phyloP scores from a whole-genome alignment of 306 rosid species.

The Quercus cerris region DNA sequence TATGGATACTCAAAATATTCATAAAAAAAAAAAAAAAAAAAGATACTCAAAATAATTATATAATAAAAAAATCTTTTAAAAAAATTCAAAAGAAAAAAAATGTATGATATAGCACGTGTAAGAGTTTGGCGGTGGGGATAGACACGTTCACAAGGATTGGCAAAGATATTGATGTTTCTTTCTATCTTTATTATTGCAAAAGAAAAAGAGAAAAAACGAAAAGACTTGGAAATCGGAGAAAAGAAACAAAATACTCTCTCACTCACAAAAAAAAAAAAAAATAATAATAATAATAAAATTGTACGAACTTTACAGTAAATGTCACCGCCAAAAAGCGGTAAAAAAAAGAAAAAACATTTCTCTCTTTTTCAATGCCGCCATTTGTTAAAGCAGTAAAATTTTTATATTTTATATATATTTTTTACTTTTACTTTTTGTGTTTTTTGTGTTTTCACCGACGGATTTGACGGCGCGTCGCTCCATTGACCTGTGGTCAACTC shows the following conservation, averaged over 20 bases:
- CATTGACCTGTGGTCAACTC: slow-evolving; percentile 50
- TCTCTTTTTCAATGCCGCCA: not conserved
- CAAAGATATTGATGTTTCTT: slow-evolving; percentile 19
- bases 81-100: not conserved
- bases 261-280: too few relatives aligned
- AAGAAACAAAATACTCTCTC: too few relatives aligned
- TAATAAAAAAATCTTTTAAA: not conserved
- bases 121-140: not conserved
- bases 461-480: slow-evolving; percentile 34
- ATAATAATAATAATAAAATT: not conserved
- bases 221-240: not conserved
- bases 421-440: too few relatives aligned
- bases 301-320: slow-evolving; percentile 7
- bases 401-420: too few relatives aligned
- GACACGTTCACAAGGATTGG: slow-evolving; percentile 25
- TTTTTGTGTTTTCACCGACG: not conserved
- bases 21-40: not conserved
- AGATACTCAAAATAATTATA: not conserved
- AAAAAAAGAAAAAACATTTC: not conserved
- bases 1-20: not conserved
- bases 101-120: slow-evolving; percentile 48
- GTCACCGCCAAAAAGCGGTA: slow-evolving; percentile 21
- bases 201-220: not conserved
- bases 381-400: not conserved
- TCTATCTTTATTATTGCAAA: not conserved